These are phyloP conservation scores for Juglanconis sp. DNA, from an alignment of 2,329 filamentous ascomycete genomes.

Conservation along the genomic window DNA sequence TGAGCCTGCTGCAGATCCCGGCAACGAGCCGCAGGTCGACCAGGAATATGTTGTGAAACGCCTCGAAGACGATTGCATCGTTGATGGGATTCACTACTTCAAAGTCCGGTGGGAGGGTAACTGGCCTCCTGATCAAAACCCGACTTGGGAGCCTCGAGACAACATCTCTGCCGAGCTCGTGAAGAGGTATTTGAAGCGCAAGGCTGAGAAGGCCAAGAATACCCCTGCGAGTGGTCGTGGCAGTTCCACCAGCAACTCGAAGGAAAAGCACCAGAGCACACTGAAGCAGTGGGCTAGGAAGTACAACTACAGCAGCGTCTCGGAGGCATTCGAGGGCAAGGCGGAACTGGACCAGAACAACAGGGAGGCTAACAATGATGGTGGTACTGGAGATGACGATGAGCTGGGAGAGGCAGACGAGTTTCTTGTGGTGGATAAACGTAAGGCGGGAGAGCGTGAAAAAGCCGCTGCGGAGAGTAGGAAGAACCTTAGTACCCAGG, in stretches of 20 bases:
- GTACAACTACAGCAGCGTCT: constrained; percentile 2
- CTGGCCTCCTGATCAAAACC: constrained; percentile 55
- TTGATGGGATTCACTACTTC: constrained; percentile 44
- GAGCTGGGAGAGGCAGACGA: neutral
- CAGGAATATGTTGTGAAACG: constrained; percentile 41
- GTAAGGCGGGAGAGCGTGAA: neutral
- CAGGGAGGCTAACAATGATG: neutral
- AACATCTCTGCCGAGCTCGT: constrained; percentile 45
- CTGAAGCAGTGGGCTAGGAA: constrained; percentile 5
- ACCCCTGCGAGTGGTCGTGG: neutral
- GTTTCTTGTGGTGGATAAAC: constrained; percentile 8
- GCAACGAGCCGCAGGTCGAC: constrained; percentile 23
- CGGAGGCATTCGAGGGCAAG: constrained; percentile 13
- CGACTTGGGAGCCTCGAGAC: constrained; percentile 55
- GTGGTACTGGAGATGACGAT: neutral
- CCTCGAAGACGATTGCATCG: constrained; percentile 39
- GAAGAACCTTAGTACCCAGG: neutral
- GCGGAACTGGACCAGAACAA: constrained; percentile 1
- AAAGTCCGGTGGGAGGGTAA: constrained; percentile 55
- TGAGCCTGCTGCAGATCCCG: constrained; percentile 24
- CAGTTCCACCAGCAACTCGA: neutral
- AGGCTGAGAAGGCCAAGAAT: constrained; percentile 8
- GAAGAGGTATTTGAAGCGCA: constrained; percentile 36
- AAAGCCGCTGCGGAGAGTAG: neutral
- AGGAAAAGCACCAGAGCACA: neutral